Base-by-base conservation (phyloP, 2,329 filamentous ascomycete genomes). In the Scytalidium sp. region DNA sequence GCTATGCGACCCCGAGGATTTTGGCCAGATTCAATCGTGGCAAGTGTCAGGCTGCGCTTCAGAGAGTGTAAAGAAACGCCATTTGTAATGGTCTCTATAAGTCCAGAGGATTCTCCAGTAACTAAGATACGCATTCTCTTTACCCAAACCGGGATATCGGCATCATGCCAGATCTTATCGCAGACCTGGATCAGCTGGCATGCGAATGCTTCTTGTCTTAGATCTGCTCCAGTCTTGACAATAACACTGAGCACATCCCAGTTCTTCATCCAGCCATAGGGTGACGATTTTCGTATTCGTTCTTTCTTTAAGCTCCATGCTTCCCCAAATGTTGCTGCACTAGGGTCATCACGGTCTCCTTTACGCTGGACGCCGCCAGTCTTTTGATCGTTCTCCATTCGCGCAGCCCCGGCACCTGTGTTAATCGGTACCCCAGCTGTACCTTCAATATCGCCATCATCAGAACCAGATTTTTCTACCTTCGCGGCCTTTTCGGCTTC, bases 311-410 rank as follows among this genome's bases (percentile, higher is more conserved):
- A 79, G 59, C 87, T 83, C 89, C 89, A 94, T 19, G 89, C 89
- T 69, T 94, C 89, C 51, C 90, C 89, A 67, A 94, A 93, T 4
- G 90, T 90, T 9, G 89, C 89, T 29, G 89, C 89, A 61, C 88
- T 92, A 40, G 89, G 89, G 64, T 94, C 89, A 62, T 94, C 89
- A 32, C 89, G 84, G 66, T 94, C 89, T 27, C 88, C 88, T 63
- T 88, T 87, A 46, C 87, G 81, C 63, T 88, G 86, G 13, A 94
- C 84, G 48, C 89, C 89, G 55, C 88, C 89, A 13, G 89, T 94
- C 72, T 91, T 93, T 67, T 90, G 81, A 64, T 94, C 89, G 64
- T 94, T 94, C 65, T 94, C 89, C 89, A 94, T 94, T 50, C 89
- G 80, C 49, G 88, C 89, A 47, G 87, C 84, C 50, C 89, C 89